Conservation (phyloP, 2,329 filamentous ascomycete species). For the Stachybotrys elegans region DNA sequence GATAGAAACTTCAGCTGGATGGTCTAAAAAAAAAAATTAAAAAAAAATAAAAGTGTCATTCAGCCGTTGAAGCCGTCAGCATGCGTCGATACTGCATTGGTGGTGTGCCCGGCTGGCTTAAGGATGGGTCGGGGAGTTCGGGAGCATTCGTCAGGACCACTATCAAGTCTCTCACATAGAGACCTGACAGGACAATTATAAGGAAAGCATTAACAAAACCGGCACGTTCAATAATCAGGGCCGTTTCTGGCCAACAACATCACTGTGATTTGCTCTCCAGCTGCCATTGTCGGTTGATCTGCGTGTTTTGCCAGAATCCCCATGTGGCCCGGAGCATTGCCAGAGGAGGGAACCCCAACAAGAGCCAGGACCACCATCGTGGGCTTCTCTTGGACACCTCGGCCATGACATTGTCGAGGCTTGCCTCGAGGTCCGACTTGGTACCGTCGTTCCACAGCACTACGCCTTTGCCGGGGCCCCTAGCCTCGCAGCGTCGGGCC, state of each 20-base stretch:
- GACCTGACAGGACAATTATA: conserved; percentile 13
- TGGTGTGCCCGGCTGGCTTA: too few relatives aligned
- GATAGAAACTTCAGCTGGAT: too few relatives aligned
- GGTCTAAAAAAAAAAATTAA: too few relatives aligned
- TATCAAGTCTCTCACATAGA: conserved; percentile 1
- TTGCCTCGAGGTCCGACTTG: conserved; percentile 61
- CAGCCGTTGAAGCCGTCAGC: too few relatives aligned
- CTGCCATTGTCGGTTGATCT: conserved; percentile 67
- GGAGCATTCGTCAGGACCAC: too few relatives aligned
- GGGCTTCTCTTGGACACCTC: conserved; percentile 61
- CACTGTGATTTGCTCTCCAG: conserved; percentile 48
- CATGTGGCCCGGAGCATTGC: conserved; percentile 64
- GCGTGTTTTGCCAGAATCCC: conserved; percentile 68
- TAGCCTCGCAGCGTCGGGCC: conserved; percentile 65
- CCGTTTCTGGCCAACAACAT: too few relatives aligned
- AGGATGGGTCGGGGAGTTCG: too few relatives aligned
- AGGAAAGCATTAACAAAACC: conserved; percentile 14
- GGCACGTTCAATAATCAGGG: conserved; percentile 14
- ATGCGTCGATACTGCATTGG: too few relatives aligned
- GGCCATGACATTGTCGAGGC: conserved; percentile 62
- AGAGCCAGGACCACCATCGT: conserved; percentile 76
- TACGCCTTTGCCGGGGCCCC: conserved; percentile 61
- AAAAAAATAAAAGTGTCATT: too few relatives aligned
- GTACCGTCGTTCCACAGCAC: conserved; percentile 89
- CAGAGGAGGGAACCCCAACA: conserved; percentile 67